These are phyloP conservation scores for Arabidopsis hybrid DNA, from an alignment of 441 rosid genomes.

Conservation along the genomic window DNA sequence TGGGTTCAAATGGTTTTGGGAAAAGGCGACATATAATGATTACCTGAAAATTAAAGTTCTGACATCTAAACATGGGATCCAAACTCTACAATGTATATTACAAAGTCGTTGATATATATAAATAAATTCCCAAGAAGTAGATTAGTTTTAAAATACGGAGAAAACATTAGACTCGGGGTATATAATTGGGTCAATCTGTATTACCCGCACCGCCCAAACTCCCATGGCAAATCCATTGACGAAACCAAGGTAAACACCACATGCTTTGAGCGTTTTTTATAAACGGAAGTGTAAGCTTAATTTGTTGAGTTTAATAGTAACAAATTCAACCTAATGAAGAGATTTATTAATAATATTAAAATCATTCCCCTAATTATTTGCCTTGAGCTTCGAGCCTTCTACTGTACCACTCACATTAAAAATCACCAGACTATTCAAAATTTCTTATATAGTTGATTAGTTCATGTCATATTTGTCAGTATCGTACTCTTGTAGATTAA, in stretches of 20 bases:
- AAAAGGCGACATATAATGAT: conserved; percentile 5
- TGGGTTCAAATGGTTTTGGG: conserved; percentile 10
- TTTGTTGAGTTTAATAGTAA: not conserved
- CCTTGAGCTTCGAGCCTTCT: conserved; percentile 22
- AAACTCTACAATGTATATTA: not conserved
- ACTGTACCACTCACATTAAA: conserved; percentile 1
- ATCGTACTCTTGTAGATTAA: conserved; percentile 3
- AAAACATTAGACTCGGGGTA: not conserved
- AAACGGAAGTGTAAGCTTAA: conserved; percentile 21
- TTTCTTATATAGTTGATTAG: conserved; percentile 22
- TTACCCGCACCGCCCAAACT: conserved; percentile 35
- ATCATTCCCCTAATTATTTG: conserved; percentile 37
- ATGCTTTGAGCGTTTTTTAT: conserved; percentile 27
- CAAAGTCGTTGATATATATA: not conserved
- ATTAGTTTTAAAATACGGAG: not conserved
- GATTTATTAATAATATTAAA: conserved; percentile 33
- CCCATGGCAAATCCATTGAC: conserved; percentile 35
- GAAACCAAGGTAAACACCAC: conserved; percentile 45
- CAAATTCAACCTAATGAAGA: not conserved
- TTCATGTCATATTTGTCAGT: conserved; percentile 5
- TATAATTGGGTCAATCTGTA: not conserved
- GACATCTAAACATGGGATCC: conserved; percentile 22
- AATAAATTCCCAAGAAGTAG: not conserved
- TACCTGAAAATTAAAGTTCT: not conserved
- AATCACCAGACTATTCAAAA: conserved; percentile 27